Evolutionary conservation across 2,329 filamentous ascomycete genomes (phyloP).

Genomic region (Cercospora berteroae): DNA sequence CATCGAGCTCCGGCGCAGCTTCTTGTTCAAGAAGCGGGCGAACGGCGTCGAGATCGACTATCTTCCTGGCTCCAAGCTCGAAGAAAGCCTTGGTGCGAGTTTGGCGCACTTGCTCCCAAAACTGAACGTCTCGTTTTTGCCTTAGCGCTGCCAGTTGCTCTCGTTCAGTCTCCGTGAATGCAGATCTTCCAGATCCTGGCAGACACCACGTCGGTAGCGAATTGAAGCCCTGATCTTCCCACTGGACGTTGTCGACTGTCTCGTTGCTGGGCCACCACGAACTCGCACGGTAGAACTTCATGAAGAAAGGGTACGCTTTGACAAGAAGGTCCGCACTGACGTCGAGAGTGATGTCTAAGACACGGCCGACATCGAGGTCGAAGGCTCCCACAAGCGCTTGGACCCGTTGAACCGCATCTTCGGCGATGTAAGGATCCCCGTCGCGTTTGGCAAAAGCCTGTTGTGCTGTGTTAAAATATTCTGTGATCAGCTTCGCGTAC

Average conservation of each 20-base stretch:
- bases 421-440: constrained; percentile 74
- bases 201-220: constrained; percentile 84
- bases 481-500: constrained; percentile 92
- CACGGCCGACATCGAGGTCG: constrained; percentile 91
- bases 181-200: constrained; percentile 65
- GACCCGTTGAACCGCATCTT: constrained; percentile 84
- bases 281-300: constrained; percentile 85
- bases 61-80: constrained; percentile 73
- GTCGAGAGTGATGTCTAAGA: constrained; percentile 90
- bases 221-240: constrained; percentile 52
- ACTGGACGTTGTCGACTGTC: constrained; percentile 50
- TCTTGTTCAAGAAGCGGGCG: constrained; percentile 33
- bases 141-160: constrained; percentile 56
- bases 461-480: constrained; percentile 86
- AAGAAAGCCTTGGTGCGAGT: constrained; percentile 82
- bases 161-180: constrained; percentile 67
- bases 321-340: constrained; percentile 92
- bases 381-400: constrained; percentile 96
- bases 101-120: constrained; percentile 78
- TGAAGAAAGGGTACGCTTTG: constrained; percentile 89
- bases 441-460: constrained; percentile 53
- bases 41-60: constrained; percentile 57
- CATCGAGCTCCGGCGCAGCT: constrained; percentile 34
- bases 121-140: constrained; percentile 65
- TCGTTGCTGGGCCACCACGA: constrained; percentile 90